Evolutionary conservation across 2,329 filamentous ascomycete species (phyloP), one percentile per base, ranked within the genome.

Genomic region (Chaetomiaceae sp.): DNA sequence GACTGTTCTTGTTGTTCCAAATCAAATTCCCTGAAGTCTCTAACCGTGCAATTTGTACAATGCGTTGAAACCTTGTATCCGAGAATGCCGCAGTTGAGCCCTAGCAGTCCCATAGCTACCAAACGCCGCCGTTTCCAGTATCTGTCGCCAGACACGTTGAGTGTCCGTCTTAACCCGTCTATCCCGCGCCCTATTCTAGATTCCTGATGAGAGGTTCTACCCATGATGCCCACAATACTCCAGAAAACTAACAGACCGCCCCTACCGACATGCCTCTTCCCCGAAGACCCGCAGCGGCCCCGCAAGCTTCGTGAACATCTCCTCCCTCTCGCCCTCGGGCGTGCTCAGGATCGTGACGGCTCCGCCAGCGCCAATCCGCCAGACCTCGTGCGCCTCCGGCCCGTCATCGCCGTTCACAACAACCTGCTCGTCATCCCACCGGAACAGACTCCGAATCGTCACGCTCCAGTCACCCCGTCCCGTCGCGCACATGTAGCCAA

Each of bases 391-490:
- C 15, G 61, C 59, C 44, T 59, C 61, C 6, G 58, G 50, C 35
- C 52, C 59, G 7, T 62, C 61, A 4, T 59, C 61, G 0, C 54
- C 58, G 8, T 55, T 55, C 3, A 53, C 59, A 15, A 47, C 58
- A 54, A 79, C 76, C 42, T 77, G 58, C 60, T 85, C 81, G 48
- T 81, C 78, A 50, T 84, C 80, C 78, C 81, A 87, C 33, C 75
- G 72, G 57, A 91, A 89, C 58, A 90, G 78, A 38, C 84, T 90
- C 19, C 91, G 76, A 51, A 97, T 97, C 2, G 89, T 83, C 15
- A 97, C 93, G 54, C 86, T 93, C 75, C 91, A 96, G 65, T 95
- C 90, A 0, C 88, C 89, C 6, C 79, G 79, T 0, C 91, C 91
- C 1, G 86, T 81, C 6, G 88, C 83, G 58, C 95, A 90, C 63